These are phyloP conservation scores for Colletotrichum kahawae DNA, from an alignment of 2,329 filamentous ascomycete genomes.

Conservation along the genomic window DNA sequence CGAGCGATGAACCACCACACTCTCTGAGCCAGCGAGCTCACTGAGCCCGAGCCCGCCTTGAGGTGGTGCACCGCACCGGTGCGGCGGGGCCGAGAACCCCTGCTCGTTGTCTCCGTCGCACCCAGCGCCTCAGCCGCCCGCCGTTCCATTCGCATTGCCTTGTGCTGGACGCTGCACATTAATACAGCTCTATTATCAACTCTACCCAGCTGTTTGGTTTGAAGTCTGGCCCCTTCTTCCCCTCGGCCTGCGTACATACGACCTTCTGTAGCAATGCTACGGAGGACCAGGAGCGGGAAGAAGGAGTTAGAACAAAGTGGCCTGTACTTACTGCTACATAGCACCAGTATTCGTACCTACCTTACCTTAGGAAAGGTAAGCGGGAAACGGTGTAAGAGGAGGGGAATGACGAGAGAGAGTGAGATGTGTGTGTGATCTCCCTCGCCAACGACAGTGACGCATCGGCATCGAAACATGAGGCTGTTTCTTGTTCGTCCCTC, in stretches of 20 bases:
- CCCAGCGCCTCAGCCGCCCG: not conserved
- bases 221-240: slow-evolving; percentile 24
- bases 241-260: not conserved
- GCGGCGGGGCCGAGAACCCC: slow-evolving; percentile 13
- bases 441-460: not conserved
- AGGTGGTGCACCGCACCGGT: not conserved
- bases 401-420: not conserved
- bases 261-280: not conserved
- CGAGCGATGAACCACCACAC: not conserved
- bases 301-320: not conserved
- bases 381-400: not conserved
- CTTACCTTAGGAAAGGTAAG: too few species aligned
- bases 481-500: slow-evolving; percentile 31
- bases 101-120: not conserved
- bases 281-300: not conserved
- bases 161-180: not conserved
- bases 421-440: not conserved
- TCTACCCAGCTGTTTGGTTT: slow-evolving; percentile 34
- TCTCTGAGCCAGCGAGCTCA: too few species aligned
- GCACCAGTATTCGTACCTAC: too few species aligned
- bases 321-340: not conserved
- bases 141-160: not conserved
- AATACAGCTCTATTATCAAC: slow-evolving; percentile 16
- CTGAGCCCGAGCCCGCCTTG: too few species aligned
- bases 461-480: slow-evolving; percentile 36